Percentiles rank a stretch among this genome's conserved stretches.
Conservation (phyloP, 1,139 yeast species). For the Candida sp. region DNA sequence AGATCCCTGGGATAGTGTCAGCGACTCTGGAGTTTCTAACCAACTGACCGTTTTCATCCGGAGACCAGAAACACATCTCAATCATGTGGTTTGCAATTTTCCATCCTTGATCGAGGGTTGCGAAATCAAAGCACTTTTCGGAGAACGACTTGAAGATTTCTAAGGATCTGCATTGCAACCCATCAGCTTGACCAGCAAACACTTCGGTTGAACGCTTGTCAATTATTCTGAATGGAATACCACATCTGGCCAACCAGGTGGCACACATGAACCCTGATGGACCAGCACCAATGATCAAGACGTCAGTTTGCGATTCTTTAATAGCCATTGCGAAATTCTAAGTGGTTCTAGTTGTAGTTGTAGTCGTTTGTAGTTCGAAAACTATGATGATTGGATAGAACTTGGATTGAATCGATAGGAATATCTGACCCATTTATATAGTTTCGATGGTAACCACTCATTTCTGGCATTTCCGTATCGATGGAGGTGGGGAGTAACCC, state of each 20-base stretch:
- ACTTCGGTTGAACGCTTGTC: conserved; percentile 30
- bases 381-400: background rate
- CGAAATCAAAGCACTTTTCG: conserved; percentile 25
- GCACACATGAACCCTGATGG: conserved; percentile 36
- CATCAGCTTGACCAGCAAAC: conserved; percentile 38
- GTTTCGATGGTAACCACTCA: background rate
- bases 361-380: background rate
- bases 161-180: conserved; percentile 27
- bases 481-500: background rate
- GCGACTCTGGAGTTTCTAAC: conserved; percentile 26
- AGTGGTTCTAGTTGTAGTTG: background rate
- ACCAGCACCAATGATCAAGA: conserved; percentile 37
- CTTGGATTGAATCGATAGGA: background rate
- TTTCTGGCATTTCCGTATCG: background rate
- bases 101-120: conserved; percentile 23
- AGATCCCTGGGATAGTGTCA: conserved; percentile 30
- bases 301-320: conserved; percentile 28
- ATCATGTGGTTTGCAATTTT: conserved; percentile 28
- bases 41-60: conserved; percentile 19
- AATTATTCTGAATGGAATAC: conserved; percentile 30
- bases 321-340: conserved; percentile 5
- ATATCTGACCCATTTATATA: background rate
- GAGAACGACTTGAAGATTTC: conserved; percentile 27
- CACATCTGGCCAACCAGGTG: conserved; percentile 30
- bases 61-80: conserved; percentile 27